Evolutionary conservation across 2,329 filamentous ascomycete genomes (phyloP).

Genomic region (Paraconiothyrium brasiliense): DNA sequence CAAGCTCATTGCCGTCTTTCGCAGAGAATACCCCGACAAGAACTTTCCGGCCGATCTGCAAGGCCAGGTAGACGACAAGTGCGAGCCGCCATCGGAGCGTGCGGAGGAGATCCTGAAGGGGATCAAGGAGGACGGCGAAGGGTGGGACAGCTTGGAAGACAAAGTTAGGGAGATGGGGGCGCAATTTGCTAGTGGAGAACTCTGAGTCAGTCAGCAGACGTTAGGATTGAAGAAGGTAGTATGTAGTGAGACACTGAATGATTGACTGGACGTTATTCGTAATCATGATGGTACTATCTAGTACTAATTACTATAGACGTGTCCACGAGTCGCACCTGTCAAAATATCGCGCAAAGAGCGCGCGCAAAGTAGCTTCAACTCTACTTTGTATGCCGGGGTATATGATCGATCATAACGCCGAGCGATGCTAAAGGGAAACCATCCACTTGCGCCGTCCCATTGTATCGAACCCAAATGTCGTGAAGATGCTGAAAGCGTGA

Average conservation of each 20-base stretch:
- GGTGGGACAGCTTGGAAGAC: constrained; percentile 39
- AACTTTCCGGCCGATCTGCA: constrained; percentile 40
- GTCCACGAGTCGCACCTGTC: not conserved
- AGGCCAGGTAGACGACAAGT: constrained; percentile 28
- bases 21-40: constrained; percentile 52
- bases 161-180: constrained; percentile 29
- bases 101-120: constrained; percentile 40
- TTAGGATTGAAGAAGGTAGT: not conserved
- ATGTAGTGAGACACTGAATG: not conserved
- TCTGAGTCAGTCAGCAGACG: not conserved
- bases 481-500: not conserved
- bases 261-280: not conserved
- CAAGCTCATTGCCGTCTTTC: constrained; percentile 51
- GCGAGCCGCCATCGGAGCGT: constrained; percentile 30
- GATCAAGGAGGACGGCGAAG: constrained; percentile 32
- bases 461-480: not conserved
- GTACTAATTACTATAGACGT: too few species aligned
- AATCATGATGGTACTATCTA: not conserved
- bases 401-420: constrained; percentile 1
- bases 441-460: not conserved
- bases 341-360: not conserved
- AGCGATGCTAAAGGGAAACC: not conserved
- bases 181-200: constrained; percentile 16
- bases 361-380: not conserved
- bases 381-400: constrained; percentile 3